Base-by-base conservation (phyloP, 1,284 basidiomycete species). In the Nidula niveotomentosa region DNA sequence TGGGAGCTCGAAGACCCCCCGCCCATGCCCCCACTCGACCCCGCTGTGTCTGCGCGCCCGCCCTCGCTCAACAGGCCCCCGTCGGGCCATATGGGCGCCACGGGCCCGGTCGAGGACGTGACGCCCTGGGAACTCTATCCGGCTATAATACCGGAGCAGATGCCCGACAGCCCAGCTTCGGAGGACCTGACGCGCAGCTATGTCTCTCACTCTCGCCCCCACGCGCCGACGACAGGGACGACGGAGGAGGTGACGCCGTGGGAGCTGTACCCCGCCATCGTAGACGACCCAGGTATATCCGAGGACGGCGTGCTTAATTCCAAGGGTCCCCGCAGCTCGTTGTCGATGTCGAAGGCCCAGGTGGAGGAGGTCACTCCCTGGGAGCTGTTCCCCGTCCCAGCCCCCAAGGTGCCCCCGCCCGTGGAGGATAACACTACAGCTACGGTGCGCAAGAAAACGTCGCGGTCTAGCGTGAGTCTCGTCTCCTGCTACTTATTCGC, bases 71-170 rank as follows among this genome's bases (percentile, higher is more conserved):
- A 30, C 30, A 30, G 5, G 30, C 30, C 30, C 5, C 30, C 30
- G 30, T 30, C 30, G 30, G 30, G 30, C 30, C 30, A 30, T 30
- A 30, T 30, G 33, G 64, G 62, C 10, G 56, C 64, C 12, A 71
- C 68, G 3, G 69, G 69, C 3, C 61, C 61, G 15, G 56, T 62
- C 23, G 68, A 70, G 51, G 69, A 72, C 49, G 68, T 71, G 10
- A 63, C 69, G 17, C 69, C 69, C 54, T 74, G 71, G 73, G 72
- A 73, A 56, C 56, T 71, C 6, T 60, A 65, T 53, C 68, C 71
- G 30, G 62, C 48, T 13, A 33, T 17, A 49, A n/a, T 34, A 13
- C 23, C 13, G 12, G 15, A 49, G 35, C 35, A 49, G 48, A 6
- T 17, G 23, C 18, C 13, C 5, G 13, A 36, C 7, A 5, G 9